Conservation (phyloP, 1,139 yeast species). For the Magnusiomyces tetraspermus region DNA sequence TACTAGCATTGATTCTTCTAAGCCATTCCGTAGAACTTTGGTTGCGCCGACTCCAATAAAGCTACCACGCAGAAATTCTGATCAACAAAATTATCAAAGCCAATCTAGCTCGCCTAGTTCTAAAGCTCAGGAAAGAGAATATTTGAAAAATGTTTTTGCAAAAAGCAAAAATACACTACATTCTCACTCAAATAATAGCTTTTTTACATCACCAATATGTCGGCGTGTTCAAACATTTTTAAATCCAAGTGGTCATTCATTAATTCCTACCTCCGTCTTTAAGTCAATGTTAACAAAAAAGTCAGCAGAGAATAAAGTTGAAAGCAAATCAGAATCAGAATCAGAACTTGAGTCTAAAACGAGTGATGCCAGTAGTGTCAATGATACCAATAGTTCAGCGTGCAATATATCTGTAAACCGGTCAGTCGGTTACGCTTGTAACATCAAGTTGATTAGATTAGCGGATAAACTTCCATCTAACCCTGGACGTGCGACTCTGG, state of each 20-base stretch:
- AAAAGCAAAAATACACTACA: too few relatives aligned
- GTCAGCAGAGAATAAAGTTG: neutral
- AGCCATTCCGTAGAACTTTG: neutral
- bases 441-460: constrained; percentile 30
- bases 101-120: too few relatives aligned
- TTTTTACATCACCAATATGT: too few relatives aligned
- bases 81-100: neutral
- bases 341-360: neutral
- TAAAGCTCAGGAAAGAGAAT: too few relatives aligned
- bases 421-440: constrained; percentile 25
- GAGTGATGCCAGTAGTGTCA: neutral
- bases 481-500: constrained; percentile 41
- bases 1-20: neutral
- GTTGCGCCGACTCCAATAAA: neutral
- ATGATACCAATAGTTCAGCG: neutral
- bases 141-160: too few relatives aligned
- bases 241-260: neutral
- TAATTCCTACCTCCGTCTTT: neutral
- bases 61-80: neutral
- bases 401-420: neutral
- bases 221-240: neutral
- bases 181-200: too few relatives aligned
- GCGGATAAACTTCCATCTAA: constrained; percentile 46
- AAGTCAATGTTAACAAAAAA: too few relatives aligned
- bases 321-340: neutral